Evolutionary conservation across 2,329 filamentous ascomycete genomes (phyloP).

Genomic region (Diplocarpon mali): DNA sequence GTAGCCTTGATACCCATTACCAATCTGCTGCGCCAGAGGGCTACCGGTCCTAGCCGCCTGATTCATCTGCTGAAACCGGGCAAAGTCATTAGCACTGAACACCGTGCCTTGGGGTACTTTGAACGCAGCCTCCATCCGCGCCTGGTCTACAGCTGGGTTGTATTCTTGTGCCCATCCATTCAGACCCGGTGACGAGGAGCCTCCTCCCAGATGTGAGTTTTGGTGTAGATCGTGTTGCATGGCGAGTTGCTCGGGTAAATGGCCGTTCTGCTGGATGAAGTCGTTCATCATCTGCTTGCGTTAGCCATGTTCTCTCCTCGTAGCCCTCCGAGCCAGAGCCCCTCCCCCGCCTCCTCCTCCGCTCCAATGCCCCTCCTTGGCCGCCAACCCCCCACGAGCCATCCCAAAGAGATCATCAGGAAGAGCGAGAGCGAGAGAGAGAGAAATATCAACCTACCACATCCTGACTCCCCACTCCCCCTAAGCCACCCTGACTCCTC

Average conservation of each 20-base stretch:
- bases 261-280: conserved; percentile 71
- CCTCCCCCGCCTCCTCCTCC: not conserved
- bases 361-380: not conserved
- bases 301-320: conserved; percentile 2
- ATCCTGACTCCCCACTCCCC: conserved; percentile 48
- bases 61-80: conserved; percentile 69
- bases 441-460: conserved; percentile 37
- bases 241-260: conserved; percentile 35
- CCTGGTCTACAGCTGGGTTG: conserved; percentile 45
- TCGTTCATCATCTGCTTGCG: conserved; percentile 72
- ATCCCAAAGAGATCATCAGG: not conserved
- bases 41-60: conserved; percentile 48
- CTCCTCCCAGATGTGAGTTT: conserved; percentile 19
- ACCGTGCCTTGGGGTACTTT: conserved; percentile 44
- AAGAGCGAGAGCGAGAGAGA: not conserved
- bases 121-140: conserved; percentile 62
- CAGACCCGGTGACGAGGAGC: conserved; percentile 27
- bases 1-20: conserved; percentile 35
- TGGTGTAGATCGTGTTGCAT: conserved; percentile 27
- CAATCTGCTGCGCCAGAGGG: conserved; percentile 38
- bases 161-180: conserved; percentile 55
- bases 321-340: not conserved
- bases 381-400: not conserved
- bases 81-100: conserved; percentile 79
- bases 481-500: conserved; percentile 49